phyloP scores from a whole-genome alignment of 73 alveolate species.

The Paramecium sexaurelia region DNA sequence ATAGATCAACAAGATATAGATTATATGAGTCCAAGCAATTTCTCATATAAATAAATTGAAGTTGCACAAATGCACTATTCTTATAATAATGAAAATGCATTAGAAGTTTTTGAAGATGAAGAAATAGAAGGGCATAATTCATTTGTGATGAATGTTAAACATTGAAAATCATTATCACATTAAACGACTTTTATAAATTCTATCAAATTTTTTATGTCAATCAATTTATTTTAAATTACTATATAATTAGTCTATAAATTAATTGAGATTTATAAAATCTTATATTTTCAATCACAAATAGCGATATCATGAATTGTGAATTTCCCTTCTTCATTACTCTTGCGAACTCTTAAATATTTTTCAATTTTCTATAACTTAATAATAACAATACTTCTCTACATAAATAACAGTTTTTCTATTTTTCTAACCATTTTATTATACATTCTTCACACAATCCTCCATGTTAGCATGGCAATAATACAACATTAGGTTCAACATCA shows the following conservation, averaged over 20 bases:
- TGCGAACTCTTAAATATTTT: neutral
- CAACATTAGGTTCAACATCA: neutral
- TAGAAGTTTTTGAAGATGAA: slow-evolving; percentile 12
- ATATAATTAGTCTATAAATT: neutral
- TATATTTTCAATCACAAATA: neutral
- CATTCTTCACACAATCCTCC: slow-evolving; percentile 49
- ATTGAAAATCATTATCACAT: neutral
- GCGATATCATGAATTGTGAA: neutral
- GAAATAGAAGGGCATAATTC: neutral
- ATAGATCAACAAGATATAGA: neutral
- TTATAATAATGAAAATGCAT: neutral
- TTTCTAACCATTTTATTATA: neutral
- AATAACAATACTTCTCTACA: neutral
- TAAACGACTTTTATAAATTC: neutral
- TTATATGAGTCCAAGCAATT: slow-evolving; percentile 23
- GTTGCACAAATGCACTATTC: neutral
- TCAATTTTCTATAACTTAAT: neutral
- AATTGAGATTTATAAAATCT: neutral
- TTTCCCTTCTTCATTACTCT: neutral
- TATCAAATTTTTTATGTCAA: no score
- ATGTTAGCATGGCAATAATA: slow-evolving; percentile 32
- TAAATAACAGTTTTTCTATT: neutral
- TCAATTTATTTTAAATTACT: neutral
- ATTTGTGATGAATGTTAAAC: slow-evolving; percentile 11
- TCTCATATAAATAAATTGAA: slow-evolving; percentile 14